Evolutionary conservation across 2,329 filamentous ascomycete genomes (phyloP), one percentile per base, ranked within the genome.

Genomic region (Bisporella sp.): DNA sequence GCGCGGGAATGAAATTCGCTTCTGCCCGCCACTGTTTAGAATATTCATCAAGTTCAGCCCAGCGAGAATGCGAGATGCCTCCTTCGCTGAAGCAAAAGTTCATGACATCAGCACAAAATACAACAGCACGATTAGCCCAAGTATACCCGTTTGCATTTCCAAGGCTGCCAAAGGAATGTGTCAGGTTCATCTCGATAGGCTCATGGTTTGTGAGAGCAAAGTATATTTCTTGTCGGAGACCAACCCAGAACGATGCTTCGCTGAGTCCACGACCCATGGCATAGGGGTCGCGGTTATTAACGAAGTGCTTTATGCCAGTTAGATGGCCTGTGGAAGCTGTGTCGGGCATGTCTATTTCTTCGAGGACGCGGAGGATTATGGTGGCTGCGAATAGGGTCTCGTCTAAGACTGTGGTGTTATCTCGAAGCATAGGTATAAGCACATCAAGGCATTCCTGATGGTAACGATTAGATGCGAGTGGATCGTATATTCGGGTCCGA

Each of bases 81-180:
- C 58, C 62, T 12, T 71, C 66, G 2, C 73, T 72, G 56, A 83
- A 84, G 60, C 81, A 85, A 57, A 76, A 82, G 53, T 82, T 78
- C 12, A 85, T 66, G 1, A 84, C 77, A 54, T 83, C 78, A n/a
- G 79, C 79, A 48, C 79, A 80, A 57, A 81, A 76, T 3, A 81
- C 73, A 0, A 85, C 73, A 12, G 81, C 77, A 12, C 79, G 72
- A 61, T 84, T 82, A 2, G 79, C 75, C 79, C 79, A 82, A 1
- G 70, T 70, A 52, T 73, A 74, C 54, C 82, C 79, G 41, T 73
- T 72, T 0, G 71, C 69, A 0, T 70, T 65, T 2, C 69, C 66
- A 7, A 78, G 69, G 0, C 71, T 72, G n/a, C 72, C 71, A 57
- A 80, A 75, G 40, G 79, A 71, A 43, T 75, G 69, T 11, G 73